Evolutionary conservation across 768 basidiomycete species (phyloP), one percentile per base, ranked within the genome.

Genomic region (Kwoniella pini): DNA sequence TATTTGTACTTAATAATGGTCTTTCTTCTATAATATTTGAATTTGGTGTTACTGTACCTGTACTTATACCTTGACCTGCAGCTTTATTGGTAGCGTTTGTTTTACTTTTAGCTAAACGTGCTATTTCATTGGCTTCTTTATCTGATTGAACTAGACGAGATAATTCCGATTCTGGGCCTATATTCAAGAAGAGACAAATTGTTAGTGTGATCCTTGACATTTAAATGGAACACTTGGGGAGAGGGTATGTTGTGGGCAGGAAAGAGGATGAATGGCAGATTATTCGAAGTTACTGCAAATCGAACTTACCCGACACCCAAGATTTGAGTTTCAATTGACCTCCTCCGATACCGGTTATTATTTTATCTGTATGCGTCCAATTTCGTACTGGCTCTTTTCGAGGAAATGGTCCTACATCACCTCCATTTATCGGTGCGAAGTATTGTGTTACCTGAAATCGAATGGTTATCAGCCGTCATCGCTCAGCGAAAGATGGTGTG

Each of bases 151-250:
- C 53, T 2, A 71, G 54, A 17, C 66, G 60, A 26, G 58, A 57
- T 5, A 74, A 60, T 39, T 74, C 70, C 2, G 68, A 65, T 38
- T 64, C 52, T 10, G 72, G 72, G 6, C 72, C 72, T 74, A 24
- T 11, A 9, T 9, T 36, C 33, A 36, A 9, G 33, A 15, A 36
- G 33, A 36, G 15, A 36, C 33, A 36, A 36, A 9, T 15, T 9
- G 15, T 7, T 36, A 36, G 33, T 36, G 7, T 9, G 15, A 15
- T 36, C 33, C 7, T 7, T 36, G 33, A 9, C 15, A 36, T 36
- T 36, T 36, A 7, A 36, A 36, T 36, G n/a, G 9, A 36, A 36
- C 15, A 15, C 7, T 36, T 36, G 33, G 15, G 15, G 7, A 36
- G 33, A 36, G 15, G 33, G 33, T 15, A 7, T 15, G 15, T 36